These are phyloP conservation scores for Cucurbita moschata DNA, from an alignment of 306 rosid genomes.

Conservation along the genomic window DNA sequence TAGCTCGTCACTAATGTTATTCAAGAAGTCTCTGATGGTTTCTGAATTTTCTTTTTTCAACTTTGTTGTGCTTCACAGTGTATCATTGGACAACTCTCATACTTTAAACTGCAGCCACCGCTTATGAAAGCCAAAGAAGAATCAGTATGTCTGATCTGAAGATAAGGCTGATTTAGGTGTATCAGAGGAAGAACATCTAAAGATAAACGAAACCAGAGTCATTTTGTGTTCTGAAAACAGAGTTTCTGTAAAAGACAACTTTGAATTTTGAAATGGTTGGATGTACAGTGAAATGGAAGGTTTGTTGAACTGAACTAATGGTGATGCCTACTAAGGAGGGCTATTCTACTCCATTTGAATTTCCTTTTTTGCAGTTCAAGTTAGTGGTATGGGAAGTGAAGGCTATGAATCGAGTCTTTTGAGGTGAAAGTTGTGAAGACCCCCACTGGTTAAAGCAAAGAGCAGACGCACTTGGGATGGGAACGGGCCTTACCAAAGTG, in stretches of 20 bases:
- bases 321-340: background rate
- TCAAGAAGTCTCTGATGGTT: background rate
- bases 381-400: background rate
- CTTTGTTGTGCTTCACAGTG: background rate
- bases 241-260: background rate
- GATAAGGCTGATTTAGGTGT: background rate
- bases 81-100: background rate
- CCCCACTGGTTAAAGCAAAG: conserved; percentile 8
- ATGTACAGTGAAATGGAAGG: background rate
- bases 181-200: background rate
- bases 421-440: background rate
- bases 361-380: background rate
- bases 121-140: background rate
- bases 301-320: background rate
- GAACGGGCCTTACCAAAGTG: background rate
- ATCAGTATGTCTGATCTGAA: background rate
- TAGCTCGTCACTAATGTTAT: background rate
- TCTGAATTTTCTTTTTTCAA: background rate
- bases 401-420: background rate
- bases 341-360: background rate
- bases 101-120: background rate
- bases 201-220: background rate
- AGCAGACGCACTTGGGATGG: background rate
- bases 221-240: background rate
- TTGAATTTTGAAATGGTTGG: conserved; percentile 2